Evolutionary conservation across 2,329 filamentous ascomycete species (phyloP).

Genomic region (Leptographium radiaticola): DNA sequence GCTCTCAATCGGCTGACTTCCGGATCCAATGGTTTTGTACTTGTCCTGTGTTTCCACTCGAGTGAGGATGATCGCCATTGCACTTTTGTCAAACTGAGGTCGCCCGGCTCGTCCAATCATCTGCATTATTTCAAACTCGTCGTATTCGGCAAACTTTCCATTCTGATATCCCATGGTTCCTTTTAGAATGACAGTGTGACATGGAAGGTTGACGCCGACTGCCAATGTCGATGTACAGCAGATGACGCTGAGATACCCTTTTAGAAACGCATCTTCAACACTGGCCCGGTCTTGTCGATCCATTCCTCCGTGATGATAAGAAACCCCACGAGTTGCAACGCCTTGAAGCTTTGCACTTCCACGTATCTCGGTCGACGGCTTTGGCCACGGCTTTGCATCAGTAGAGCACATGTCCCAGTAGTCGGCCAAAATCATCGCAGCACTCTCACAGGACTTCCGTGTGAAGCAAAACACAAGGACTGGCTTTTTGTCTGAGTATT

Average conservation of each 20-base stretch:
- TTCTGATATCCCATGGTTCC: constrained; percentile 58
- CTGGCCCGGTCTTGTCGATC: constrained; percentile 47
- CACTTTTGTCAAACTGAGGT: constrained; percentile 69
- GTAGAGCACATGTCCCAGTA: constrained; percentile 44
- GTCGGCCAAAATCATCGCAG: constrained; percentile 53
- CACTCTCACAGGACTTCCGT: constrained; percentile 53
- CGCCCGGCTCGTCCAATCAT: constrained; percentile 78
- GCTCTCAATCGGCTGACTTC: constrained; percentile 63
- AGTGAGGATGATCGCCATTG: constrained; percentile 70
- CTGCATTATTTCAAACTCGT: constrained; percentile 77
- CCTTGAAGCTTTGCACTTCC: constrained; percentile 50
- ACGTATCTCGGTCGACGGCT: constrained; percentile 34
- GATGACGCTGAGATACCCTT: constrained; percentile 64
- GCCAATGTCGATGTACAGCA: constrained; percentile 81
- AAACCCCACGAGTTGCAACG: constrained; percentile 44
- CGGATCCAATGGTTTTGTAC: constrained; percentile 64
- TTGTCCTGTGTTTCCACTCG: constrained; percentile 46
- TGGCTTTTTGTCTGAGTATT: constrained; percentile 57
- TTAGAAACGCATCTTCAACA: constrained; percentile 55
- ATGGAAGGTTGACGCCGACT: constrained; percentile 72
- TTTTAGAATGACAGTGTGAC: constrained; percentile 73
- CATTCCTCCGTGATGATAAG: constrained; percentile 73
- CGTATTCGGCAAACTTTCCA: constrained; percentile 52
- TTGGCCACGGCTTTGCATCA: constrained; percentile 48
- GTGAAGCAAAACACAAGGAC: constrained; percentile 79